Evolutionary conservation across 2,329 filamentous ascomycete genomes (phyloP).

Genomic region (Arachnomyces sp.): DNA sequence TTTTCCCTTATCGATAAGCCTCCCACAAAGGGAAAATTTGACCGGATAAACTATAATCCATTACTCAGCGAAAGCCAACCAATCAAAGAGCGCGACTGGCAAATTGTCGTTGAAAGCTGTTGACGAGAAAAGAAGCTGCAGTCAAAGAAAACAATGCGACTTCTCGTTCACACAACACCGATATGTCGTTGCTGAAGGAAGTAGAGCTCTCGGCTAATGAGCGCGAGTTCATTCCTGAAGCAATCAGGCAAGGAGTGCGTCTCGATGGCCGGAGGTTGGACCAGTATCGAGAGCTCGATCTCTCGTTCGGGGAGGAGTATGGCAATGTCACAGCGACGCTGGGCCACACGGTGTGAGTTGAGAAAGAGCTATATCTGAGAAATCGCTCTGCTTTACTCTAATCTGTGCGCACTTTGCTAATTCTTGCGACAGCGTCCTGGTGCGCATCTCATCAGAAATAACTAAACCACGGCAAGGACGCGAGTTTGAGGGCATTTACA

Average conservation of each 20-base stretch:
- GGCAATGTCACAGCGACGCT: slow-evolving; percentile 79
- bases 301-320: slow-evolving; percentile 84
- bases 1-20: too few relatives aligned
- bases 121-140: too few relatives aligned
- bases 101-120: too few relatives aligned
- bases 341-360: slow-evolving; percentile 73
- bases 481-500: slow-evolving; percentile 92
- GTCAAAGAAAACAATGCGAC: too few relatives aligned
- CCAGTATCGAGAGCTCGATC: slow-evolving; percentile 65
- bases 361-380: not conserved
- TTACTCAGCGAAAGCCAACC: too few relatives aligned
- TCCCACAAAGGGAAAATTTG: too few relatives aligned
- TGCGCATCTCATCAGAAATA: slow-evolving; percentile 80
- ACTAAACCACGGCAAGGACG: slow-evolving; percentile 77
- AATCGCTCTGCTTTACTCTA: not conserved
- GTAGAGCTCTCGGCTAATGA: slow-evolving; percentile 83
- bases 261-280: slow-evolving; percentile 77
- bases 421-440: slow-evolving; percentile 56
- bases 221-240: slow-evolving; percentile 74
- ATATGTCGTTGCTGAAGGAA: slow-evolving; percentile 65
- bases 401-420: slow-evolving; percentile 14
- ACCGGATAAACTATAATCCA: too few relatives aligned
- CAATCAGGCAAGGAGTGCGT: slow-evolving; percentile 69
- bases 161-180: too few relatives aligned
- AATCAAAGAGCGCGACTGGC: too few relatives aligned